A percentile compares a stretch with the other conserved stretches of the same genome.
Conservation (phyloP, 306 rosid genomes). For the Pyrus bretschneideri region DNA sequence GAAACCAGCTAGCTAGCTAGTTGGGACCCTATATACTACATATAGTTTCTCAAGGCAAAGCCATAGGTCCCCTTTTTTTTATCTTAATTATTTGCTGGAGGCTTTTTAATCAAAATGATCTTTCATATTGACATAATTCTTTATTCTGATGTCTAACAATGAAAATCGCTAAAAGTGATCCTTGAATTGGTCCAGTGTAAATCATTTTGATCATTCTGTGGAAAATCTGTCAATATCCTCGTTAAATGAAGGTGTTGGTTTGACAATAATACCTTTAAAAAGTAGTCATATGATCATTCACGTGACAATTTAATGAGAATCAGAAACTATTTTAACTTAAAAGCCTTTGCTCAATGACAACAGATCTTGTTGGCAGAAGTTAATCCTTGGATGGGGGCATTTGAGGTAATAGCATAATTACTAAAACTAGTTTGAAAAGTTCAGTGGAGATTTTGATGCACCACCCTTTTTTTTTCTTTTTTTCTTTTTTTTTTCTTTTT, state of each 20-base stretch:
- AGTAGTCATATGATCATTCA: too few species aligned
- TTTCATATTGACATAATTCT: fast-evolving
- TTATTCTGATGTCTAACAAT: too few species aligned
- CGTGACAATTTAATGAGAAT: too few species aligned
- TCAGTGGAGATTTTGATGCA: background rate
- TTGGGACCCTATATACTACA: background rate
- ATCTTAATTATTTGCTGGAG: background rate
- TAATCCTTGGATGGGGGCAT: background rate
- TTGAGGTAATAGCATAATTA: background rate
- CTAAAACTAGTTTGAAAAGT: background rate
- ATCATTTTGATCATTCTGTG: too few species aligned
- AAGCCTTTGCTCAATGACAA: background rate
- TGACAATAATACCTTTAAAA: too few species aligned
- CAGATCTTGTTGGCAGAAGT: background rate
- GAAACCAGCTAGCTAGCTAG: background rate
- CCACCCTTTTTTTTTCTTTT: background rate
- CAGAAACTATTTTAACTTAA: too few species aligned
- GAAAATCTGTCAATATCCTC: too few species aligned
- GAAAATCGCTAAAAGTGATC: too few species aligned
- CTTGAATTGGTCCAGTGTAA: too few species aligned
- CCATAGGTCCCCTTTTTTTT: background rate
- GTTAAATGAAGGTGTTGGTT: too few species aligned
- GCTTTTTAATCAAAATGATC: too few species aligned
- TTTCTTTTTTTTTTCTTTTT: background rate
- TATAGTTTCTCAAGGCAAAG: background rate